A percentile compares a stretch with the other conserved stretches of the same genome.
phyloP scores from a whole-genome alignment of 352 stramenopile genomes.

The Phytophthora crassamura region DNA sequence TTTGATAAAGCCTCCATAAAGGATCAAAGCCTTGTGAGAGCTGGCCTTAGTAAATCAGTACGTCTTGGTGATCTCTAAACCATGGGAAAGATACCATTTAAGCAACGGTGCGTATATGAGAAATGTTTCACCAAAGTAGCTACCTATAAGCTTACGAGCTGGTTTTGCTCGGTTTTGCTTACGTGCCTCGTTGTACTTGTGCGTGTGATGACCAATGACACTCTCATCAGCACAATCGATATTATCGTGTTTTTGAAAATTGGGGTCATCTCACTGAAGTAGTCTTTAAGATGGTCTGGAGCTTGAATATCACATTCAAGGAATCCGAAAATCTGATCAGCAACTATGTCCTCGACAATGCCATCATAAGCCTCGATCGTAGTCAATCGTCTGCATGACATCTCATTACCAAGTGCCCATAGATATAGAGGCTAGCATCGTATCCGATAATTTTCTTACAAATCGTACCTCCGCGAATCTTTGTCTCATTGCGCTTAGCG shows the following conservation, averaged over 20 bases:
- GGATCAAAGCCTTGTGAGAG: slow-evolving; percentile 14
- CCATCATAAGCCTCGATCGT: too few relatives aligned
- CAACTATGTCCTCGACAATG: too few relatives aligned
- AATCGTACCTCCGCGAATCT: too few relatives aligned
- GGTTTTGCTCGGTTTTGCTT: slow-evolving; percentile 23
- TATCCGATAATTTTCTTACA: too few relatives aligned
- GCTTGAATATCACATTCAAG: too few relatives aligned
- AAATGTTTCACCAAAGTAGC: slow-evolving; percentile 43
- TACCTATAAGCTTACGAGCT: slow-evolving; percentile 33
- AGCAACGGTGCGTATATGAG: slow-evolving; percentile 42
- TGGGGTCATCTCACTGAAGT: slow-evolving; percentile 22
- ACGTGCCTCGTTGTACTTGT: neutral
- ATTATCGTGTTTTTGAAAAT: slow-evolving; percentile 24
- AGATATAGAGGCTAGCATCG: too few relatives aligned
- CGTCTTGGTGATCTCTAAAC: slow-evolving; percentile 31
- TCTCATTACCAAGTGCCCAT: too few relatives aligned
- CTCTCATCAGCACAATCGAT: neutral
- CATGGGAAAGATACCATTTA: slow-evolving; percentile 45
- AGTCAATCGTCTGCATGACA: too few relatives aligned
- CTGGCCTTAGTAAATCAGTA: slow-evolving; percentile 37
- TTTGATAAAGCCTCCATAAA: slow-evolving; percentile 31
- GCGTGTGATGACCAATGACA: slow-evolving; percentile 1
- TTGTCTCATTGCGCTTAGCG: too few relatives aligned
- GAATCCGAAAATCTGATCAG: too few relatives aligned
- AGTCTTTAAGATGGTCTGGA: too few relatives aligned